Percentiles rank a stretch among this genome's conserved stretches.
These are phyloP conservation scores for Flaveria ramosissima DNA, from an alignment of 129 eudicot genomes.

Conservation along the genomic window DNA sequence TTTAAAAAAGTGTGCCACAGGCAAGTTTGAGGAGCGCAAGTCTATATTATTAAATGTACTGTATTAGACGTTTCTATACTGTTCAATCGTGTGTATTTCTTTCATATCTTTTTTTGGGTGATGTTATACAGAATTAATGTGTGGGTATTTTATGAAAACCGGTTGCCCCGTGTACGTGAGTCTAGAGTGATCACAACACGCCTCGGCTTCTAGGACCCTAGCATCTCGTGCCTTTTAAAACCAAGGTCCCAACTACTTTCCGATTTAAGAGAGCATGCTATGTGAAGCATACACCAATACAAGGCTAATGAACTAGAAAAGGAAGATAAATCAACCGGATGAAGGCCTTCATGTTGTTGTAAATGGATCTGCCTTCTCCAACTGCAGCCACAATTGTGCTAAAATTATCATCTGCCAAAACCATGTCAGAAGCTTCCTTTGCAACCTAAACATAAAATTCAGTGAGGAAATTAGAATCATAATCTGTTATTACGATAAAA, in stretches of 20 bases:
- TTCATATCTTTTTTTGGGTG: neutral
- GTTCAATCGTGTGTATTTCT: neutral
- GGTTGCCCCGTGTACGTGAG: neutral
- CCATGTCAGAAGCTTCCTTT: conserved; percentile 96
- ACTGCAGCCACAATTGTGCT: conserved; percentile 90
- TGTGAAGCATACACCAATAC: neutral
- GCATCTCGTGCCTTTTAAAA: neutral
- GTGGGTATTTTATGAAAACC: neutral
- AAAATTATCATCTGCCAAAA: conserved; percentile 88
- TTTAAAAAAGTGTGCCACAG: neutral
- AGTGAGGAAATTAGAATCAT: neutral
- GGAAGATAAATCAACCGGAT: conserved; percentile 55
- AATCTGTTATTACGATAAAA: neutral
- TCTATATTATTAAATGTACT: neutral
- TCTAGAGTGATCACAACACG: too few species aligned
- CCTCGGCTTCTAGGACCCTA: too few species aligned
- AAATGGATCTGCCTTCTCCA: conserved; percentile 88
- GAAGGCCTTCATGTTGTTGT: conserved; percentile 91
- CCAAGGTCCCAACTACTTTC: neutral
- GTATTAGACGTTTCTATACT: too few species aligned
- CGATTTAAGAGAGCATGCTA: neutral
- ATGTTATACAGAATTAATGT: neutral
- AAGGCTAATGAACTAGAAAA: conserved; percentile 12
- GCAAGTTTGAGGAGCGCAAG: neutral
- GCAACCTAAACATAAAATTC: conserved; percentile 58